Conservation (phyloP, 192 early-diverging fungal species). For the Radiomyces spectabilis region DNA sequence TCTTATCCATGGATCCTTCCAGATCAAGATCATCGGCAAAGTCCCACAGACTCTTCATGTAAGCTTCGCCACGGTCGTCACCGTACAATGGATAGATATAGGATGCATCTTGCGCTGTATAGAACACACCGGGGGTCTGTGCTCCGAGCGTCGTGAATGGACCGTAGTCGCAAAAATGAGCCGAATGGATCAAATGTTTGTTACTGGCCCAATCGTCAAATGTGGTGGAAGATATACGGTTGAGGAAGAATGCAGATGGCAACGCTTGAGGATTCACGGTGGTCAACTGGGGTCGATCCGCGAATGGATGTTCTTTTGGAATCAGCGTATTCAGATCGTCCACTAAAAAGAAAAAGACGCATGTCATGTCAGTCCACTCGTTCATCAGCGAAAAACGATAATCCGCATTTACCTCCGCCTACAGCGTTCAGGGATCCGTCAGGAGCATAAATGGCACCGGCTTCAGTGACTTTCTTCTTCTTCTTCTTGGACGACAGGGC, state of each 20-base stretch:
- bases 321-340: conserved; percentile 4
- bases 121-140: conserved; percentile 11
- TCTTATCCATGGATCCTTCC: conserved; percentile 20
- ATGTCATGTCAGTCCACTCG: neutral
- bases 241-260: conserved; percentile 20
- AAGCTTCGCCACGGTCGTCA: conserved; percentile 52
- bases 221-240: conserved; percentile 3
- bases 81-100: conserved; percentile 48
- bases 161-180: conserved; percentile 19
- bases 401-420: conserved; percentile 9
- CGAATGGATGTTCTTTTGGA: conserved; percentile 11
- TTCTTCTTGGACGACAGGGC: conserved; percentile 13
- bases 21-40: conserved; percentile 35
- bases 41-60: conserved; percentile 43
- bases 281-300: conserved; percentile 27
- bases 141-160: conserved; percentile 15
- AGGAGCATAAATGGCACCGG: conserved; percentile 17
- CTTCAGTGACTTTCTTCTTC: conserved; percentile 24
- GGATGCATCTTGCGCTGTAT: conserved; percentile 24
- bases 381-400: too few relatives aligned
- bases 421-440: conserved; percentile 17
- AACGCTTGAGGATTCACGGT: conserved; percentile 22
- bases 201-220: conserved; percentile 18
- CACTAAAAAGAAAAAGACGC: neutral
- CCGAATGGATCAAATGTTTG: conserved; percentile 18